Percentiles rank a stretch among this genome's conserved stretches.
Conservation (phyloP, 495 filamentous ascomycete species). For the Aspergillus bertholletiae region DNA sequence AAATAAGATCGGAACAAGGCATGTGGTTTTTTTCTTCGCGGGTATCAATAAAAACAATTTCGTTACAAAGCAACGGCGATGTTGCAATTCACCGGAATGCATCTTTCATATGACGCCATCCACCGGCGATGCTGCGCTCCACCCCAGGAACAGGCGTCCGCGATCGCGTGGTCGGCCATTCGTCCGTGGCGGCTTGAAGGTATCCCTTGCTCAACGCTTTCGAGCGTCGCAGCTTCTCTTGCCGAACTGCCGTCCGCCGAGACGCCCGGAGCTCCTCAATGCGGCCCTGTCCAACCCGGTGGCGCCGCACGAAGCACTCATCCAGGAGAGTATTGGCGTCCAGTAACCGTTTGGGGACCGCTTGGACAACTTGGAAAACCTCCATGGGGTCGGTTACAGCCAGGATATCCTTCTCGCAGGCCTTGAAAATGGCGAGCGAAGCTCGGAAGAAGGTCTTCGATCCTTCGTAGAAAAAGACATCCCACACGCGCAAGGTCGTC, state of each 20-base stretch:
- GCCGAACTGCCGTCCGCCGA: conserved; percentile 39
- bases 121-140: conserved; percentile 36
- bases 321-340: conserved; percentile 81
- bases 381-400: conserved; percentile 87
- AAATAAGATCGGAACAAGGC: conserved; percentile 1
- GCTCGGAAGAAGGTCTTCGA: conserved; percentile 93
- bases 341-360: conserved; percentile 74
- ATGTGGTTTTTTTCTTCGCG: conserved; percentile 3
- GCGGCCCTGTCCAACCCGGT: conserved; percentile 73
- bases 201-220: conserved; percentile 37
- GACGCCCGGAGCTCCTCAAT: conserved; percentile 41
- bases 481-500: conserved; percentile 88
- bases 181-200: conserved; percentile 35
- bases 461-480: conserved; percentile 93
- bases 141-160: conserved; percentile 31
- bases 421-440: conserved; percentile 87
- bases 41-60: conserved; percentile 21
- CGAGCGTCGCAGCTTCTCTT: conserved; percentile 43
- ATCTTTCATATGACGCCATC: conserved; percentile 41
- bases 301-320: conserved; percentile 71
- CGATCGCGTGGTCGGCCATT: conserved; percentile 27
- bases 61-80: neutral
- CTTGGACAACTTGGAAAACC: conserved; percentile 91
- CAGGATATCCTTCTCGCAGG: conserved; percentile 79
- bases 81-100: conserved; percentile 29